Evolutionary conservation across 176 grass and related monocot genomes (phyloP).

Genomic region (Chloris gayana): DNA sequence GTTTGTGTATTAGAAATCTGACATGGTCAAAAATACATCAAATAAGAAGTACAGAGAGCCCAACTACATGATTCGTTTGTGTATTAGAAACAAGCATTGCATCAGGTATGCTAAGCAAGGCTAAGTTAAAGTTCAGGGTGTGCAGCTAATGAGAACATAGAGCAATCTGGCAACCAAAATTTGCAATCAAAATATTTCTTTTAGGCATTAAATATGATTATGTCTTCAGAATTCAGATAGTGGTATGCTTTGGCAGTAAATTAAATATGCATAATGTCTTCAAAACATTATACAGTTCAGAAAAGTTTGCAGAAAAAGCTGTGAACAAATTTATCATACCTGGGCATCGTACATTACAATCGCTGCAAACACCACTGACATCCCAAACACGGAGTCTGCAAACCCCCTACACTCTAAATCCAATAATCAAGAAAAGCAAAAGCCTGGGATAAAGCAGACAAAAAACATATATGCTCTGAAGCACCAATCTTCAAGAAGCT

Average conservation of each 20-base stretch:
- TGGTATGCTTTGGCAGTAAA: no score
- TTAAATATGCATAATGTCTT: no score
- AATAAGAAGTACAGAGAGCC: neutral
- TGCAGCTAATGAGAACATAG: neutral
- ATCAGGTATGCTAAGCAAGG: neutral
- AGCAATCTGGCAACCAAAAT: neutral
- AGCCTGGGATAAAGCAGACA: neutral
- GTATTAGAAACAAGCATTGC: neutral
- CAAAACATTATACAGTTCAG: neutral
- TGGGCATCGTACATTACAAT: constrained; percentile 96
- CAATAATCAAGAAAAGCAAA: constrained; percentile 37
- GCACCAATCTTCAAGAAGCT: constrained; percentile 19
- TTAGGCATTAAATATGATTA: neutral
- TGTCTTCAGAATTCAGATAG: neutral
- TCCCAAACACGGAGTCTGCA: constrained; percentile 87
- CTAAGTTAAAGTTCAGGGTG: neutral
- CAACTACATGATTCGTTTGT: neutral
- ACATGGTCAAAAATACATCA: neutral
- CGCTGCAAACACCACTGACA: constrained; percentile 82
- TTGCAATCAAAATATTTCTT: neutral
- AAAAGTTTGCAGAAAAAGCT: neutral
- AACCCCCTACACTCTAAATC: constrained; percentile 78
- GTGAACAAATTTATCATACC: constrained; percentile 41
- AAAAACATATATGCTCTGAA: neutral
- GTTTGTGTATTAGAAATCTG: neutral